A percentile compares a stretch with the other conserved stretches of the same genome.
These are phyloP conservation scores for Penicillium turbatum DNA, from an alignment of 495 filamentous ascomycete genomes.

Conservation along the genomic window DNA sequence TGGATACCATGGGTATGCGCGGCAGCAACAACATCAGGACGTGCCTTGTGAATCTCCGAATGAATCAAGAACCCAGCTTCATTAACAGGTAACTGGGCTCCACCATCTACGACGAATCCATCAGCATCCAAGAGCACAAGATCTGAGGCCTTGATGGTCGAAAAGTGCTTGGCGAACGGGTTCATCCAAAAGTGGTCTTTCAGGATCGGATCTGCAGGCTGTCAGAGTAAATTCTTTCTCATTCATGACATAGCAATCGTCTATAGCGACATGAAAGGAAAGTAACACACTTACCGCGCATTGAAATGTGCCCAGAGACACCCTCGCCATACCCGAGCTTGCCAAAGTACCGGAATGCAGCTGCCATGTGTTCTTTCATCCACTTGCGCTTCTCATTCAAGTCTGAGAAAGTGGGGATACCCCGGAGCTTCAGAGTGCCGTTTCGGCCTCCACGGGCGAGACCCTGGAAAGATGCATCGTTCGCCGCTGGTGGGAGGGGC, in stretches of 20 bases:
- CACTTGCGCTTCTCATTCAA: conserved; percentile 59
- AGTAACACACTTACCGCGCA: conserved; percentile 31
- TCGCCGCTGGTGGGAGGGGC: conserved; percentile 22
- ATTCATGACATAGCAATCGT: background rate
- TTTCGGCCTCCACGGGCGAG: conserved; percentile 37
- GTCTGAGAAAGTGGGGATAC: conserved; percentile 56
- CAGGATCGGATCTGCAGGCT: conserved; percentile 41
- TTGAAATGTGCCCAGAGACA: conserved; percentile 60
- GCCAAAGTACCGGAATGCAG: conserved; percentile 68
- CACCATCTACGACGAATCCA: conserved; percentile 49
- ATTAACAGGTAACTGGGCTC: conserved; percentile 51
- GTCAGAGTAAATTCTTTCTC: conserved; percentile 2
- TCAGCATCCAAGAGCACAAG: conserved; percentile 49
- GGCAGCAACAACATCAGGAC: conserved; percentile 48
- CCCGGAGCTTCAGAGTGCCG: conserved; percentile 45
- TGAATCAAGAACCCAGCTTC: conserved; percentile 69
- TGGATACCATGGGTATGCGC: conserved; percentile 48
- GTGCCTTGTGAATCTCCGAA: conserved; percentile 47
- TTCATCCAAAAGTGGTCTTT: conserved; percentile 65
- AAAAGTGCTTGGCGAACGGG: conserved; percentile 57
- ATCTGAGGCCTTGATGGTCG: conserved; percentile 46
- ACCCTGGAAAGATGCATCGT: conserved; percentile 35
- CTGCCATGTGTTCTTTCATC: conserved; percentile 67
- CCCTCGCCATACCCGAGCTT: conserved; percentile 68
- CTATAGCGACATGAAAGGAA: no score